Conservation (phyloP, 306 rosid species). For the Sechiopsis laciniata region DNA sequence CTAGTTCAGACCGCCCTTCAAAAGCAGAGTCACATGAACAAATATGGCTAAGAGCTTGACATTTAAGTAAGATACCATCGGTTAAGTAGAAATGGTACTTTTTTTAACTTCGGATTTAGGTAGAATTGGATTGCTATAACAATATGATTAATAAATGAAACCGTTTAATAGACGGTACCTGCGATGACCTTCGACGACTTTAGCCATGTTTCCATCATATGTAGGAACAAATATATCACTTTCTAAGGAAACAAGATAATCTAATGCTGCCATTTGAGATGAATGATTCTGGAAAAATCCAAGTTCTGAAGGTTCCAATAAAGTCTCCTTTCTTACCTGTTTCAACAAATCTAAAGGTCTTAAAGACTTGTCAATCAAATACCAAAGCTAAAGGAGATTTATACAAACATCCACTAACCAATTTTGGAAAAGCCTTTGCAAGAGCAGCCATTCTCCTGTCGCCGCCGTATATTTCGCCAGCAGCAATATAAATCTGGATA, state of each 20-base stretch:
- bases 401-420: constrained; percentile 47
- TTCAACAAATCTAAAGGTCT: constrained; percentile 10
- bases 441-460: constrained; percentile 69
- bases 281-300: constrained; percentile 85
- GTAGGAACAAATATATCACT: constrained; percentile 97
- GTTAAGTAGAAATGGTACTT: no score
- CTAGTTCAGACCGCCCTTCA: background rate
- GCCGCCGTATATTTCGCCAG: constrained; percentile 96
- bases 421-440: constrained; percentile 68
- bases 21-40: no score
- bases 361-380: constrained; percentile 15
- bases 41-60: no score
- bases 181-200: constrained; percentile 98
- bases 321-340: constrained; percentile 20
- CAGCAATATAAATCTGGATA: constrained; percentile 93
- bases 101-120: no score
- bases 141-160: background rate
- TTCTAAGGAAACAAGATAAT: constrained; percentile 90
- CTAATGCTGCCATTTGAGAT: constrained; percentile 98
- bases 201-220: constrained; percentile 98
- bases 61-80: no score
- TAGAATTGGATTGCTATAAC: background rate
- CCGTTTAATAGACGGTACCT: constrained; percentile 42
- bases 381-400: constrained; percentile 10
- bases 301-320: constrained; percentile 66